A percentile compares a stretch with the other conserved stretches of the same genome.
Evolutionary conservation across 495 filamentous ascomycete genomes (phyloP).

Genomic region (Chaetomium fimeti): DNA sequence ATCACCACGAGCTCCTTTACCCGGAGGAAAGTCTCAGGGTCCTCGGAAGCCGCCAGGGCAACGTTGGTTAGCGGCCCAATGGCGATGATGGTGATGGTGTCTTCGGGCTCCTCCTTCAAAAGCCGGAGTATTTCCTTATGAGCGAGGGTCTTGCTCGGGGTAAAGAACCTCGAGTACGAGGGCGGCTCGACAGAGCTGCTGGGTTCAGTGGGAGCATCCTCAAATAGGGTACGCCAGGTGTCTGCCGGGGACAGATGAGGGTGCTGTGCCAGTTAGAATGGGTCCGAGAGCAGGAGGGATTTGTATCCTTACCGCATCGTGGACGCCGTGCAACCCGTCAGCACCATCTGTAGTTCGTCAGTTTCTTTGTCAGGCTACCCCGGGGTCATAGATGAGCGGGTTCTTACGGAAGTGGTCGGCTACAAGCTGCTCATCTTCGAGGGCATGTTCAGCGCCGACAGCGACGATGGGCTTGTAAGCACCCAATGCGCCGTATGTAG

Average conservation of each 20-base stretch:
- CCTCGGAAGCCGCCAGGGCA: conserved; percentile 79
- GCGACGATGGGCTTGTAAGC: conserved; percentile 76
- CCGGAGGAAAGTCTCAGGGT: conserved; percentile 80
- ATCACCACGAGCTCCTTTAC: conserved; percentile 94
- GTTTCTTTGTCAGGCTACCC: background rate
- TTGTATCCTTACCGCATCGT: conserved; percentile 61
- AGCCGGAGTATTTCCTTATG: conserved; percentile 83
- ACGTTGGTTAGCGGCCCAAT: conserved; percentile 91
- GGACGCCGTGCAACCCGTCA: conserved; percentile 90
- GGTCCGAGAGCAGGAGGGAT: too few species aligned
- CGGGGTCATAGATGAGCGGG: background rate
- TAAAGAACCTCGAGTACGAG: conserved; percentile 59
- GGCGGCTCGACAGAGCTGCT: conserved; percentile 38
- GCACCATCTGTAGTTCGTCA: conserved; percentile 64
- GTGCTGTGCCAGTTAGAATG: conserved; percentile 55
- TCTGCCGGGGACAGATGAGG: conserved; percentile 81
- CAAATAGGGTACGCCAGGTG: conserved; percentile 82
- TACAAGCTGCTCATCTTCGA: conserved; percentile 79
- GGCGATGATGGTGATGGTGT: conserved; percentile 85
- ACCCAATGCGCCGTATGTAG: conserved; percentile 67
- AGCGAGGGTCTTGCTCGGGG: conserved; percentile 65
- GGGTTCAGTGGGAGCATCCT: conserved; percentile 46
- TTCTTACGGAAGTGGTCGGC: conserved; percentile 84
- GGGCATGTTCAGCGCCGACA: conserved; percentile 77
- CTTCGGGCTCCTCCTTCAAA: conserved; percentile 70